Evolutionary conservation across 192 early-diverging fungal genomes (phyloP), one percentile per base, ranked within the genome.

Genomic region (Lunasporangiospora selenospora): DNA sequence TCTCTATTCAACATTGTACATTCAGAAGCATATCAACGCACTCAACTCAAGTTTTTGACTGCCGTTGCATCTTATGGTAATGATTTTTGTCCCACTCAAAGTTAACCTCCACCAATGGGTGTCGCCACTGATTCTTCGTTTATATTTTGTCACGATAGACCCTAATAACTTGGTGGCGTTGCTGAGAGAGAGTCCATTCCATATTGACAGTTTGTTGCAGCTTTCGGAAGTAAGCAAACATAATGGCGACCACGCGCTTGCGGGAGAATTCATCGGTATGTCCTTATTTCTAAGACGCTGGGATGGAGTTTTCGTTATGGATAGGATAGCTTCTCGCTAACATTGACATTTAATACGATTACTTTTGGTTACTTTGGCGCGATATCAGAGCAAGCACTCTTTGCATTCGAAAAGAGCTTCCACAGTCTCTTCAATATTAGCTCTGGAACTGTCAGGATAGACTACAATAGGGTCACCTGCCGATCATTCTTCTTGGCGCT

Each of bases 361-460:
- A 15, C 50, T 39, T n/a, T 2, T 5, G n/a, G 6, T 26, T 51
- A 27, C 50, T 60, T n/a, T n/a, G n/a, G n/a, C n/a, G n/a, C n/a
- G n/a, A n/a, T n/a, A n/a, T n/a, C 62, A 70, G 95, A 95, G 53
- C 81, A 88, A n/a, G 94, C 94, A 21, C 70, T 98, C n/a, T 96
- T 81, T 80, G 84, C 91, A 6, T 94, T 92, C 56, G 96, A 98
- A 78, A 78, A 80, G 10, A 80, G 87, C 29, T 91, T 96, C 75
- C 90, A 91, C 75, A 76, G 90, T 12, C 65, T 87, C 33, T 96
- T 96, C 62, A 92, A 87, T 50, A 58, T 89, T 11, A 77, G 86
- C 18, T 77, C 65, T 80, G 92, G 75, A 64, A 75, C 67, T 79
- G 81, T 75, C 3, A 77, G 90, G n/a, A 57, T 98, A 48, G 77